Percentiles rank a stretch among this genome's conserved stretches.
These are phyloP conservation scores for Calocybe gangraenosa DNA, from an alignment of 768 basidiomycete genomes.

Conservation along the genomic window DNA sequence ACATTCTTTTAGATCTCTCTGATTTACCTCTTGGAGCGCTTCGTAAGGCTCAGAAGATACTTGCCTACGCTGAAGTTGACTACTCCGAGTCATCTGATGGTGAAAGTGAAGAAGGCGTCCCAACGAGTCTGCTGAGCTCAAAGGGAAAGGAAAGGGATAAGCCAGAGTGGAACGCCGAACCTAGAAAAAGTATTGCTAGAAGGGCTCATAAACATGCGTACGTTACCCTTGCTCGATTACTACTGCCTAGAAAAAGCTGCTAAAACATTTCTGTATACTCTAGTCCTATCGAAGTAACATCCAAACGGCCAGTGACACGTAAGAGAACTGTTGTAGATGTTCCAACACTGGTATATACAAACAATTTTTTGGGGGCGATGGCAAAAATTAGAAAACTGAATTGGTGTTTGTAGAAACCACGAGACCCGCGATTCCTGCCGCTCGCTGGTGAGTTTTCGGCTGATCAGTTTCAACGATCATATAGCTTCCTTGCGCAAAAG, in stretches of 20 bases:
- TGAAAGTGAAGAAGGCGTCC: slow-evolving; percentile 17
- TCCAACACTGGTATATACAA: slow-evolving; percentile 53
- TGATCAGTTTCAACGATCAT: slow-evolving; percentile 63
- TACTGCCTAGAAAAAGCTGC: too few relatives aligned
- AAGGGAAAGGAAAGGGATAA: slow-evolving; percentile 26
- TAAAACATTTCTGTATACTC: slow-evolving; percentile 3
- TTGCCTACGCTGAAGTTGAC: slow-evolving; percentile 38
- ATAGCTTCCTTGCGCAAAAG: slow-evolving; percentile 68
- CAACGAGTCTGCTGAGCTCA: not conserved
- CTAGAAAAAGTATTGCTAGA: slow-evolving; percentile 47
- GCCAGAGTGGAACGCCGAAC: slow-evolving; percentile 37
- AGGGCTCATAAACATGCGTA: slow-evolving; percentile 85
- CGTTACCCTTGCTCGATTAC: slow-evolving; percentile 33
- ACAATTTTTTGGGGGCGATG: not conserved
- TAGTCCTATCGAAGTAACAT: slow-evolving; percentile 69
- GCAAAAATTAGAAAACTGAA: not conserved
- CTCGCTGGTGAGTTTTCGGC: slow-evolving; percentile 65
- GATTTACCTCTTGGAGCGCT: slow-evolving; percentile 61
- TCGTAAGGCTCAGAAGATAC: slow-evolving; percentile 56
- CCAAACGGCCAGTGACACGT: slow-evolving; percentile 81
- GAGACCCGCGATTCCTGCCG: slow-evolving; percentile 85
- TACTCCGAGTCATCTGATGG: slow-evolving; percentile 16
- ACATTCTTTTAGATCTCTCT: slow-evolving; percentile 44
- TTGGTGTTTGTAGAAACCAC: slow-evolving; percentile 48
- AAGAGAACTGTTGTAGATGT: slow-evolving; percentile 66